These are phyloP conservation scores for Hordeum marinum DNA, from an alignment of 176 grass and related monocot species.

Conservation along the genomic window DNA sequence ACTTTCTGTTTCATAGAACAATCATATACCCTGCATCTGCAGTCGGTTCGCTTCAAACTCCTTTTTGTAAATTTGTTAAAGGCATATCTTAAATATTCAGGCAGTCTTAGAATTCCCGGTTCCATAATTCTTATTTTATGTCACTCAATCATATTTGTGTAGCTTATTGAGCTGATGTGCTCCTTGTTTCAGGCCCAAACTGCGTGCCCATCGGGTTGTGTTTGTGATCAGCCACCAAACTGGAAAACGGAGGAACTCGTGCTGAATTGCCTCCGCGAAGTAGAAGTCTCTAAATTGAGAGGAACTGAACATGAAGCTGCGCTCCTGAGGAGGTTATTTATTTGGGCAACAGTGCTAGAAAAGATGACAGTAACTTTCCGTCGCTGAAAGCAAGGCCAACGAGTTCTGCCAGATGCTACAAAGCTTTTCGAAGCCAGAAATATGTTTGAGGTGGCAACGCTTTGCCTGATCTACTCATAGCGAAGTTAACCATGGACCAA, in stretches of 20 bases:
- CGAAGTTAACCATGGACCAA: neutral
- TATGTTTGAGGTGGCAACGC: neutral
- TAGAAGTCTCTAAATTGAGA: neutral
- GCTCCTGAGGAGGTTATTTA: neutral
- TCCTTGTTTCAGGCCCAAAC: neutral
- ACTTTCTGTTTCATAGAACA: too few species aligned
- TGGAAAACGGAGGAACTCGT: neutral
- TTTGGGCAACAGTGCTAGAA: neutral
- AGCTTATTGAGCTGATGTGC: neutral
- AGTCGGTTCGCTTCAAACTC: too few species aligned
- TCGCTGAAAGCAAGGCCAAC: neutral
- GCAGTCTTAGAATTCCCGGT: neutral
- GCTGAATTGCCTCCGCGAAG: neutral
- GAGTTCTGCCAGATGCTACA: neutral
- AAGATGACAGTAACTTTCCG: neutral
- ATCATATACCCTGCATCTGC: too few species aligned
- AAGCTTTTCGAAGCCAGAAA: neutral
- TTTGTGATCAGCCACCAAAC: neutral
- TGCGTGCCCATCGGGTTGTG: neutral
- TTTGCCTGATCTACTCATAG: neutral
- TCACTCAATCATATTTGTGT: neutral
- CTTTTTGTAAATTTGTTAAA: neutral
- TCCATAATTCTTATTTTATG: neutral
- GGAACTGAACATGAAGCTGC: neutral
- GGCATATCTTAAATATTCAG: neutral